These are phyloP conservation scores for Chalciporus pseudorubinellus DNA, from an alignment of 768 basidiomycete species.

Conservation along the genomic window DNA sequence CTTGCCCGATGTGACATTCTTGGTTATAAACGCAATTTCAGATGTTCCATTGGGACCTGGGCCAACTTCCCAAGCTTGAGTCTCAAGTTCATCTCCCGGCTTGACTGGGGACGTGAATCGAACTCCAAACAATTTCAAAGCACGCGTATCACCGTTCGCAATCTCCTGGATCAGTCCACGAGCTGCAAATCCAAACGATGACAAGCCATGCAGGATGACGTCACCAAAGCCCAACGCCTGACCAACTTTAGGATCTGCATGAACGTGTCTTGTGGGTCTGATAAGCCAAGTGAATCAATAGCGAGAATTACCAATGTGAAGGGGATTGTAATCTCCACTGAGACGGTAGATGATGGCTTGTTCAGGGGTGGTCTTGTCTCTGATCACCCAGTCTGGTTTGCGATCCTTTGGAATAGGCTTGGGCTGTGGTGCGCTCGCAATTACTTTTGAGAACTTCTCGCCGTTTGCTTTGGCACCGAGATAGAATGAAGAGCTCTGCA, in stretches of 20 bases:
- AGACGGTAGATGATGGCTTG: conserved; percentile 73
- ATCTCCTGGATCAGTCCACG: conserved; percentile 67
- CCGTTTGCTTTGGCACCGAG: conserved; percentile 66
- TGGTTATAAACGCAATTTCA: conserved; percentile 63
- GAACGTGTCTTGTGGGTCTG: neutral
- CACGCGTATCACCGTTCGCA: conserved; percentile 56
- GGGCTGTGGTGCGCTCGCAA: conserved; percentile 58
- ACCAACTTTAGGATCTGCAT: conserved; percentile 71
- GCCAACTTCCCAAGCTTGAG: conserved; percentile 75
- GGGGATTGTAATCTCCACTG: conserved; percentile 76
- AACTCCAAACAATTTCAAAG: conserved; percentile 66
- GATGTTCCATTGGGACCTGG: conserved; percentile 54
- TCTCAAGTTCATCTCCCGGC: conserved; percentile 81
- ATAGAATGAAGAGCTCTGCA: conserved; percentile 63
- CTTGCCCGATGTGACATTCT: conserved; percentile 59
- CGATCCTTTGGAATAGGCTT: conserved; percentile 61
- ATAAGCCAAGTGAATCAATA: neutral
- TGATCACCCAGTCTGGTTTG: conserved; percentile 57
- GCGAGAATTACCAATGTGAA: conserved; percentile 58
- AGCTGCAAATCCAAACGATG: conserved; percentile 79
- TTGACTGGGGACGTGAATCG: conserved; percentile 82
- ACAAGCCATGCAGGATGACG: conserved; percentile 82
- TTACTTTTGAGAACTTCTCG: conserved; percentile 57
- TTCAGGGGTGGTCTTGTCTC: conserved; percentile 60
- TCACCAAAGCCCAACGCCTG: conserved; percentile 74